phyloP scores from a whole-genome alignment of 176 grass and related monocot species.

The Avena atlantica region DNA sequence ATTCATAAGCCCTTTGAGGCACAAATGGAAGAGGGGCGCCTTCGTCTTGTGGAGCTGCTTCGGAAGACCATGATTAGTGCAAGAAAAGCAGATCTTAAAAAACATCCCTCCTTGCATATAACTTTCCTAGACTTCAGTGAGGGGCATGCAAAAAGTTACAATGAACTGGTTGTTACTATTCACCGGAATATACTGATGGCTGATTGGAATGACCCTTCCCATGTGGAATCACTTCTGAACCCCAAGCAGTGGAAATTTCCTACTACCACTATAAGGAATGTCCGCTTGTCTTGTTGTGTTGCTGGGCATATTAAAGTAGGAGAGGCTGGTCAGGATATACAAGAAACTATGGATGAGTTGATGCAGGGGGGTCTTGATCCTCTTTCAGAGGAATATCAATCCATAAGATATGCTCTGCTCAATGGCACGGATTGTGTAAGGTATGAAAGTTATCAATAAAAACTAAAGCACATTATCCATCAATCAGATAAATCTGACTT shows the following conservation, averaged over 20 bases:
- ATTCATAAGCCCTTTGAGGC: conserved; percentile 88
- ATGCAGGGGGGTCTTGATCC: conserved; percentile 76
- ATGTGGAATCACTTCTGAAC: conserved; percentile 96
- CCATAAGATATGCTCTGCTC: conserved; percentile 79
- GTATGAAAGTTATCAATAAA: conserved; percentile 48
- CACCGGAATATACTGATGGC: conserved; percentile 96
- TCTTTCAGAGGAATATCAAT: conserved; percentile 76
- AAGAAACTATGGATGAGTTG: conserved; percentile 92
- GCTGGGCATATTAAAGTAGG: conserved; percentile 93
- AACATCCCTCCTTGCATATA: conserved; percentile 89
- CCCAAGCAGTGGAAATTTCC: conserved; percentile 97
- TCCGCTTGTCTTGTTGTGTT: conserved; percentile 91
- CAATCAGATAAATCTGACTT: conserved; percentile 6
- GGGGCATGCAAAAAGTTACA: conserved; percentile 86
- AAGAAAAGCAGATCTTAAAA: conserved; percentile 88
- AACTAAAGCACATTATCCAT: conserved; percentile 17
- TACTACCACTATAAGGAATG: conserved; percentile 85
- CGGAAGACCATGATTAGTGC: conserved; percentile 94
- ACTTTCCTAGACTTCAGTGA: conserved; percentile 84
- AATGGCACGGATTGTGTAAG: conserved; percentile 79
- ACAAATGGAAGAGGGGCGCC: conserved; percentile 72
- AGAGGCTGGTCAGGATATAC: conserved; percentile 93
- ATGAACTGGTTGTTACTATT: conserved; percentile 89
- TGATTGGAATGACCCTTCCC: conserved; percentile 99
- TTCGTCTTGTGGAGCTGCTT: conserved; percentile 75